phyloP scores from a whole-genome alignment of 768 basidiomycete genomes.

The Brasilioporus rufonigricans region DNA sequence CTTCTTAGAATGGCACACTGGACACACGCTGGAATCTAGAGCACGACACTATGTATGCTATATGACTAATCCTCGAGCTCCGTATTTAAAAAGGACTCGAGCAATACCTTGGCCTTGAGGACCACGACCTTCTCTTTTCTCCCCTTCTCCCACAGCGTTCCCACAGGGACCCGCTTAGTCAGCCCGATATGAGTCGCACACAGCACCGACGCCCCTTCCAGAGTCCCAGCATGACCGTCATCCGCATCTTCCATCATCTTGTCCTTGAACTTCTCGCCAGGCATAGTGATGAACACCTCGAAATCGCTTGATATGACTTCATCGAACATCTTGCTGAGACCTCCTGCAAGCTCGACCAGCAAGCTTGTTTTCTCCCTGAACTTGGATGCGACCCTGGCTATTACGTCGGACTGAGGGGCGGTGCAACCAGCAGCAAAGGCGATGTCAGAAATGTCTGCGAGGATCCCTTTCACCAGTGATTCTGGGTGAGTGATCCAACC shows the following conservation, averaged over 20 bases:
- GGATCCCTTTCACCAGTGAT: neutral
- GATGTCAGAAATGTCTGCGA: slow-evolving; percentile 6
- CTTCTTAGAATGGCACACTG: too few species aligned
- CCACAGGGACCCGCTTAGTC: neutral
- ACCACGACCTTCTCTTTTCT: neutral
- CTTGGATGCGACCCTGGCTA: neutral
- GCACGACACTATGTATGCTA: too few species aligned
- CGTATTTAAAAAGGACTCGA: neutral
- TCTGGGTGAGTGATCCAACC: neutral
- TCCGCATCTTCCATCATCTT: neutral
- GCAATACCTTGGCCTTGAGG: neutral
- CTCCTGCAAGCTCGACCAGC: slow-evolving; percentile 11
- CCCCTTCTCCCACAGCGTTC: neutral
- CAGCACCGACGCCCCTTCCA: neutral
- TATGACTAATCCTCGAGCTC: neutral
- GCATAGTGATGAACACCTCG: slow-evolving; percentile 2
- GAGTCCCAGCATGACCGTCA: neutral
- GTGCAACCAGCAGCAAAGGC: slow-evolving; percentile 9
- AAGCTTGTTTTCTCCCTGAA: slow-evolving; percentile 5
- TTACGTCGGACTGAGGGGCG: neutral
- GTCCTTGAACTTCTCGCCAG: slow-evolving; percentile 6
- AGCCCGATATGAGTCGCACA: neutral
- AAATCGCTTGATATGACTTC: slow-evolving; percentile 14
- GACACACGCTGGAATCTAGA: too few species aligned
- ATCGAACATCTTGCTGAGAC: slow-evolving; percentile 8